Conservation (phyloP, 2,329 filamentous ascomycete genomes). For the Knufia petricola region DNA sequence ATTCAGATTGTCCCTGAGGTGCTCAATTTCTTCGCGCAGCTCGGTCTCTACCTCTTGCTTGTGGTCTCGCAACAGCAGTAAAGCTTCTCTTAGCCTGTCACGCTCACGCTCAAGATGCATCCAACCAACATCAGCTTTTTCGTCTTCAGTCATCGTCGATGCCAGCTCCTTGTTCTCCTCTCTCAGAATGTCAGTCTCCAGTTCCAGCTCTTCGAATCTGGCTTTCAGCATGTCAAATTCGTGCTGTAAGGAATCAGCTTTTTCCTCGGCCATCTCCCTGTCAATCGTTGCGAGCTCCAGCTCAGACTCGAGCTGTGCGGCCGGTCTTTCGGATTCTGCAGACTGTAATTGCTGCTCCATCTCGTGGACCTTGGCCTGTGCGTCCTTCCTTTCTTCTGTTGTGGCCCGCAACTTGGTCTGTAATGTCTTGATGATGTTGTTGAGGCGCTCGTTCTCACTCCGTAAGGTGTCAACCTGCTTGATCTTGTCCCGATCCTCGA, state of each 20-base stretch:
- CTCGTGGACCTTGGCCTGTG: not conserved
- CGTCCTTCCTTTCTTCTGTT: constrained; percentile 52
- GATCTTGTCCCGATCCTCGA: constrained; percentile 76
- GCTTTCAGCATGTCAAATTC: constrained; percentile 69
- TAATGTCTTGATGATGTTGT: constrained; percentile 79
- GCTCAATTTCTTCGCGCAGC: constrained; percentile 62
- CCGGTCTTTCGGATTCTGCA: constrained; percentile 55
- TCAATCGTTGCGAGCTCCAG: constrained; percentile 83
- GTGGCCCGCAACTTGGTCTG: constrained; percentile 70
- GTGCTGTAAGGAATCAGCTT: constrained; percentile 67
- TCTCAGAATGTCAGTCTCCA: constrained; percentile 76
- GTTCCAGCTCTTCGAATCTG: constrained; percentile 71
- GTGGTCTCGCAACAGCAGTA: constrained; percentile 75
- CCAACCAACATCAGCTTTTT: constrained; percentile 78
- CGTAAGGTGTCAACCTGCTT: constrained; percentile 69
- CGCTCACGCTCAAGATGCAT: constrained; percentile 86
- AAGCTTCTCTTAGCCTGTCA: constrained; percentile 73
- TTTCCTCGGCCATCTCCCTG: constrained; percentile 93
- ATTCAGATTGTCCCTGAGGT: constrained; percentile 62
- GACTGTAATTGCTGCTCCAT: not conserved
- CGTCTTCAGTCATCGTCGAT: constrained; percentile 78
- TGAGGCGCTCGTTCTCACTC: constrained; percentile 46
- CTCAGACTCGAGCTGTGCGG: constrained; percentile 75
- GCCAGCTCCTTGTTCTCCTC: constrained; percentile 80
- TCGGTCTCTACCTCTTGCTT: constrained; percentile 78